Evolutionary conservation across 768 basidiomycete genomes (phyloP), one percentile per base, ranked within the genome.

Genomic region (Tylopilus balloui): DNA sequence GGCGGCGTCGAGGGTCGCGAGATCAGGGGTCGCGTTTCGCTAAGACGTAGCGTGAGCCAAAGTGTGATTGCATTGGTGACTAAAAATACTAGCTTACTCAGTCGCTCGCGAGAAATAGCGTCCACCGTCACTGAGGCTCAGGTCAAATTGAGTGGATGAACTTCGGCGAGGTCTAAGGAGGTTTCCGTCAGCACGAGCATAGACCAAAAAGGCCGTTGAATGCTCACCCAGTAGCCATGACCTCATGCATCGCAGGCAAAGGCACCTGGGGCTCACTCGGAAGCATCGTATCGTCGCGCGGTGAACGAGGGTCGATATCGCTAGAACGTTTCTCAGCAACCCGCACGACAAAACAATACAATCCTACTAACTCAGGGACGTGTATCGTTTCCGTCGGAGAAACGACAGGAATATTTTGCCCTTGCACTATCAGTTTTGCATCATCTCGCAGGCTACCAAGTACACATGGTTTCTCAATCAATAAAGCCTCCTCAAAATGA

Each of bases 11-110:
- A 49, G 0, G 69, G 65, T 11, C 66, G 62, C 15, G 70, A 69
- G 10, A 83, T 71, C 11, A 84, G 70, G 3, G 83, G 82, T 12
- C 68, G 72, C 0, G 71, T 71, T 67, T 84, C 83, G 53, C 82
- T 84, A 49, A 13, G 8, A 35, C 11, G 17, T 8, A 27, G 17
- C 1, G 25, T 60, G 11, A 55, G 52, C 25, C 13, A 1, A 21
- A 6, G 11, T 31, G 14, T 3, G 10, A 19, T 12, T n/a, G 19
- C 8, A n/a, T 3, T 9, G 21, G 2, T 6, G 21, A 19, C 11
- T 6, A 15, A 12, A 11, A 29, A n/a, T n/a, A n/a, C n/a, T 10
- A n/a, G 19, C 71, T 29, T 57, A 70, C 71, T 70, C 63, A 23
- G 38, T 43, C 21, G 38, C 13, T 9, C 54, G 53, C 9, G 45